Conservation (phyloP, 2,329 filamentous ascomycete species). For the Ophiostoma quercus region DNA sequence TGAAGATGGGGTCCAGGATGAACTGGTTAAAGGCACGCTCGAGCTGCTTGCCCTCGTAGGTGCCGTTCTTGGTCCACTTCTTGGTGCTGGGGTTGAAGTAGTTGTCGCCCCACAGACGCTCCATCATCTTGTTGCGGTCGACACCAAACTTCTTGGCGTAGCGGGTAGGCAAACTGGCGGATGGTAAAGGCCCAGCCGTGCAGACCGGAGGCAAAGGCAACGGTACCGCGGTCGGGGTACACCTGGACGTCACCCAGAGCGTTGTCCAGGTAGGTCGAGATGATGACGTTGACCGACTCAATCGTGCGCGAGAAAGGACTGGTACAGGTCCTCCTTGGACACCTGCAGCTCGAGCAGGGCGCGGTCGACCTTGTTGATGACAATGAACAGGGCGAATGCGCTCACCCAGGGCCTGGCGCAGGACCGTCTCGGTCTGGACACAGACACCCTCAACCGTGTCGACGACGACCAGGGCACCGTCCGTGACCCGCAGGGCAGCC, state of each 20-base stretch:
- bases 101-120: slow-evolving; percentile 99
- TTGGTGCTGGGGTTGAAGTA: slow-evolving; percentile 99
- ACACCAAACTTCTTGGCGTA: slow-evolving; percentile 99
- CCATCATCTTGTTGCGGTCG: slow-evolving; percentile 99
- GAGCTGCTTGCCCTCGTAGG: slow-evolving; percentile 77
- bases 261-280: slow-evolving; percentile 98
- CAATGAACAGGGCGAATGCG: slow-evolving; percentile 99
- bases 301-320: slow-evolving; percentile 99
- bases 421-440: slow-evolving; percentile 99
- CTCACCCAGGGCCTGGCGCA: slow-evolving; percentile 98
- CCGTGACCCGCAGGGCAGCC: slow-evolving; percentile 98
- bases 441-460: slow-evolving; percentile 99
- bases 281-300: slow-evolving; percentile 99
- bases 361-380: slow-evolving; percentile 99
- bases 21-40: slow-evolving; percentile 99
- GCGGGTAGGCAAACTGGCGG: slow-evolving; percentile 90
- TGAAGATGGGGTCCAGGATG: slow-evolving; percentile 99
- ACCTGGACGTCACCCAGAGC: slow-evolving; percentile 95
- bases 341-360: slow-evolving; percentile 98
- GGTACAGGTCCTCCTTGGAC: slow-evolving; percentile 98
- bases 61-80: slow-evolving; percentile 94
- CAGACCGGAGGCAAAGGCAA: slow-evolving; percentile 98
- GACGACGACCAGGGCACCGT: slow-evolving; percentile 98
- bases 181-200: slow-evolving; percentile 99
- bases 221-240: slow-evolving; percentile 94